phyloP scores from a whole-genome alignment of 2,329 filamentous ascomycete species.

The Ascosphaera aggregata region DNA sequence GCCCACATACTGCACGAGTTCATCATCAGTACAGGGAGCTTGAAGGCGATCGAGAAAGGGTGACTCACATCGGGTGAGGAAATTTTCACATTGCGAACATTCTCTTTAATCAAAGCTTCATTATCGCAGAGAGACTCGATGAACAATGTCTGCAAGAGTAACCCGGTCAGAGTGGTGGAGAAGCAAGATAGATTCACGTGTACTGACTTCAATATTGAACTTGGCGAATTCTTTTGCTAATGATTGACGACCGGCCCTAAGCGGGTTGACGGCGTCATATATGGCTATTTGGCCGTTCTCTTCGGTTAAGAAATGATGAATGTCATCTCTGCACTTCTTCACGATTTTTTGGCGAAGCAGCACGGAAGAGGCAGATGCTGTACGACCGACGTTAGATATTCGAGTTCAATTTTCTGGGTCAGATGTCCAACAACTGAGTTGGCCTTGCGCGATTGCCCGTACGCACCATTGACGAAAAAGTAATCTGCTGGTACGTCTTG shows the following conservation, averaged over 20 bases:
- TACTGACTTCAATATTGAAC: constrained; percentile 62
- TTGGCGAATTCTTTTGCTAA: constrained; percentile 95
- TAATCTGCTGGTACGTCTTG: constrained; percentile 87
- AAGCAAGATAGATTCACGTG: neutral
- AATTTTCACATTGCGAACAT: constrained; percentile 93
- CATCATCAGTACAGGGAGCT: too few relatives aligned
- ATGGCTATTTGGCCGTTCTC: constrained; percentile 97
- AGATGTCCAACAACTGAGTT: neutral
- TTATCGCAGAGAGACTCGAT: constrained; percentile 93
- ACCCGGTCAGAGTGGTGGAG: neutral
- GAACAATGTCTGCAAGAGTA: constrained; percentile 55
- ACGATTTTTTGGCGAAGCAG: constrained; percentile 89
- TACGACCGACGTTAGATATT: constrained; percentile 7
- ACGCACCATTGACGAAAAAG: constrained; percentile 65
- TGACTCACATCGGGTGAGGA: constrained; percentile 66
- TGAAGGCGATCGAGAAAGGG: neutral
- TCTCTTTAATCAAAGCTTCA: constrained; percentile 81
- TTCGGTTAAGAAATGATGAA: constrained; percentile 86
- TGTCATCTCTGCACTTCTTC: constrained; percentile 92
- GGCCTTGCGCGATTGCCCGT: too few relatives aligned
- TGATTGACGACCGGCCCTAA: constrained; percentile 55
- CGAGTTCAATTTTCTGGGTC: too few relatives aligned
- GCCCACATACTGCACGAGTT: constrained; percentile 42
- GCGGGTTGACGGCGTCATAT: constrained; percentile 92
- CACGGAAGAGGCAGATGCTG: constrained; percentile 66